Evolutionary conservation across 306 rosid genomes (phyloP).

Genomic region (Cucumis melo): DNA sequence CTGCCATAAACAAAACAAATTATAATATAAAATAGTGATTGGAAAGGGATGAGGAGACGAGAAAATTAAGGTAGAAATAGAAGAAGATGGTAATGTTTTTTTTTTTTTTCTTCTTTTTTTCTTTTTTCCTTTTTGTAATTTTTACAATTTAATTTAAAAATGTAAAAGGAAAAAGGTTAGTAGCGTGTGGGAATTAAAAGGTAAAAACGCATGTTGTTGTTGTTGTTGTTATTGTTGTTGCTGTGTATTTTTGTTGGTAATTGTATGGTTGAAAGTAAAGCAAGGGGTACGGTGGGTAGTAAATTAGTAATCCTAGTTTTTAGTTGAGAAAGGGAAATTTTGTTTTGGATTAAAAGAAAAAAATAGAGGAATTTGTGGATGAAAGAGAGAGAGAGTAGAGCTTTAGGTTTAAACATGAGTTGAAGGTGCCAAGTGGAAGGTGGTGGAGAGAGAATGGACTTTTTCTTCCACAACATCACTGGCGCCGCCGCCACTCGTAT

Average conservation of each 20-base stretch:
- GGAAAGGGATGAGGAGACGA: background rate
- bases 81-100: background rate
- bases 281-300: conserved; percentile 22
- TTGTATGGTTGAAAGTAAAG: conserved; percentile 22
- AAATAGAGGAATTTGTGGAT: conserved; percentile 19
- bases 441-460: conserved; percentile 33
- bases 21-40: too few species aligned
- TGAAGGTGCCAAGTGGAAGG: conserved; percentile 64
- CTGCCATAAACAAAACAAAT: conserved; percentile 32
- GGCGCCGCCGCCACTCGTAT: conserved; percentile 50
- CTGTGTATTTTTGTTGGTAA: conserved; percentile 6
- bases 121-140: too few species aligned
- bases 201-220: conserved; percentile 8
- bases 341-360: too few species aligned
- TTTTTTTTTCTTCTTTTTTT: too few species aligned
- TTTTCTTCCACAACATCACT: conserved; percentile 38
- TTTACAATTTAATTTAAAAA: too few species aligned
- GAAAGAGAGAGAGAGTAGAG: conserved; percentile 18
- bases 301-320: conserved; percentile 47
- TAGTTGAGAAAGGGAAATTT: conserved; percentile 41
- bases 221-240: conserved; percentile 13
- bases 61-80: background rate
- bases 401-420: conserved; percentile 12
- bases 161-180: too few species aligned
- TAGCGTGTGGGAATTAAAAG: too few species aligned